Percentiles rank a stretch among this genome's conserved stretches.
phyloP scores from a whole-genome alignment of 768 basidiomycete species.

The Mycena rebaudengoi region DNA sequence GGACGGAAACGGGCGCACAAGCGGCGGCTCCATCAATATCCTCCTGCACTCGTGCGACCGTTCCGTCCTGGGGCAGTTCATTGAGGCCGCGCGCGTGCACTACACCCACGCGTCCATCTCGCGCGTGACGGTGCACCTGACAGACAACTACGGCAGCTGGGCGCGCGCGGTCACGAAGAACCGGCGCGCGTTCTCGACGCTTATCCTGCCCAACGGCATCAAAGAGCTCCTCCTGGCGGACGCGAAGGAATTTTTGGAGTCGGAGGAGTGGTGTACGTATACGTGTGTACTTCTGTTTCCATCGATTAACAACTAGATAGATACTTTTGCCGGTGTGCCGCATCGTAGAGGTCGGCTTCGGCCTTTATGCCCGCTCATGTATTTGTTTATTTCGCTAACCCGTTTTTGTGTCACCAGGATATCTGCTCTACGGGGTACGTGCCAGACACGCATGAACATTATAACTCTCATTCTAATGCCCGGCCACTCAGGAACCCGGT shows the following conservation, averaged over 20 bases:
- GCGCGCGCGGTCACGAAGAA: conserved; percentile 31
- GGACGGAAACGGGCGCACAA: conserved; percentile 29
- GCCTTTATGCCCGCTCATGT: conserved; percentile 20
- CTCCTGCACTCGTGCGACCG: conserved; percentile 35
- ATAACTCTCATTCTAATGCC: not conserved
- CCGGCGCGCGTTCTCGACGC: conserved; percentile 37
- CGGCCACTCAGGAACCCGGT: conserved; percentile 11
- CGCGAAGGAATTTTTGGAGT: conserved; percentile 39
- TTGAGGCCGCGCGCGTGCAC: conserved; percentile 35
- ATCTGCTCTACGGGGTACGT: conserved; percentile 24
- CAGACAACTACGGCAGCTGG: conserved; percentile 33
- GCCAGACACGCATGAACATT: not conserved
- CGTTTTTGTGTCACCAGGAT: conserved; percentile 4
- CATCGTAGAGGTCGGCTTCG: conserved; percentile 35
- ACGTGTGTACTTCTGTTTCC: not conserved
- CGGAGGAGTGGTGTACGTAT: conserved; percentile 33
- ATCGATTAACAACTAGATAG: not conserved
- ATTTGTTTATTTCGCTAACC: too few relatives aligned
- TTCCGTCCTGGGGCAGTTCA: conserved; percentile 30
- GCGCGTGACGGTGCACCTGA: conserved; percentile 33
- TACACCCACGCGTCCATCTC: conserved; percentile 34
- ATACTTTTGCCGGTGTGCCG: conserved; percentile 40
- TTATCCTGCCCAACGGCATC: conserved; percentile 37
- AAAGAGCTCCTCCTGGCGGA: conserved; percentile 37
- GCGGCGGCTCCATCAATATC: conserved; percentile 25